Evolutionary conservation across 164 flowering plant species (phyloP), one percentile per base, ranked within the genome.

Genomic region (Nelumbo lutea): DNA sequence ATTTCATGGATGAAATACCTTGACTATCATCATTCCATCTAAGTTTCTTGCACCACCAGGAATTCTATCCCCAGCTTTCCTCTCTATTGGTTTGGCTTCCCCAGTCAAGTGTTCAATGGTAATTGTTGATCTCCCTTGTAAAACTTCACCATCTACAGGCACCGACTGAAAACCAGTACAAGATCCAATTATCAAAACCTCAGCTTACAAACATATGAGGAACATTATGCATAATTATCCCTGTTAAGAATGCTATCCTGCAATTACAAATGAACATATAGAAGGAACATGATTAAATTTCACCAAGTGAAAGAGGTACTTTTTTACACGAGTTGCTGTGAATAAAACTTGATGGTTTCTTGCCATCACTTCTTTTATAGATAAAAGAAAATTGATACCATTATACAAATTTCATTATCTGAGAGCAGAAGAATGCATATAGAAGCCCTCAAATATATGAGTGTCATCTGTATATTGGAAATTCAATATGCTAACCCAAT

Each of bases 31-130:
- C 90, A 94, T 86, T 51, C 98, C 98, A 81, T 92, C 97, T 85
- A 89, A 79, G 78, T 90, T 95, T 77, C 96, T 84, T 50, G 99
- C 99, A 65, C 99, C 99, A 57, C 99, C 98, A 70, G 99, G 99
- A 81, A 95, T 81, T 69, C 81, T 81, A 76, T 95, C 96, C 66
- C 97, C 98, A 71, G 79, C 85, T 72, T 81, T 86, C 53, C 79
- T 84, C 66, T 89, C 96, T 44, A 89, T 15, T n/a, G 99, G 99
- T 77, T 89, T 95, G 68, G 91, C 86, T 84, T 95, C 99, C 15
- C 98, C 98, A 63, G 99, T 95, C 77, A 95, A 83, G 76, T 95
- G 99, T 82, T 95, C 99, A 70, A 86, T 80, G 1, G 98, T 90
- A 69, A 95, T 81, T 62, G 99, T 92, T 14, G 97, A 90, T 80